Conservation (phyloP, 2,329 filamentous ascomycete genomes). For the Ceratocystis diversiconidia region DNA sequence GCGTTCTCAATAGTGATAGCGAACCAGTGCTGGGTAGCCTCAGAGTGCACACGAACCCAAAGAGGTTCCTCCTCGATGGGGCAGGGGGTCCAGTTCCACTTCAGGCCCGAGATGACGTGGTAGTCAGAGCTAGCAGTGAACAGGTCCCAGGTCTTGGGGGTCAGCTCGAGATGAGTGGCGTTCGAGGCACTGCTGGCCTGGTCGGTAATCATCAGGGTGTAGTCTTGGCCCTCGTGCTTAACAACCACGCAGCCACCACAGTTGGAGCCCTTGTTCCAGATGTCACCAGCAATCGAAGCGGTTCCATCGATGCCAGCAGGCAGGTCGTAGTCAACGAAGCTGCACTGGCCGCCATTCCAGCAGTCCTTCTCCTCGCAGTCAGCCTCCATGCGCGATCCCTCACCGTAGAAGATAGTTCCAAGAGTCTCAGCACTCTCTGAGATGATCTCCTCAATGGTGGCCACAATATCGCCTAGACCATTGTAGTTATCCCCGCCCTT, state of each 20-base stretch:
- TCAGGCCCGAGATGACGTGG: background rate
- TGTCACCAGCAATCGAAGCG: slow-evolving; percentile 11
- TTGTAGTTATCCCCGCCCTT: background rate
- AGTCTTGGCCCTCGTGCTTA: slow-evolving; percentile 16
- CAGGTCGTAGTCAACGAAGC: slow-evolving; percentile 14
- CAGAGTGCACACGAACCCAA: slow-evolving; percentile 19
- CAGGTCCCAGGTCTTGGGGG: slow-evolving; percentile 17
- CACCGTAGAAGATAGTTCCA: slow-evolving; percentile 14
- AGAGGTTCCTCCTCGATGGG: slow-evolving; percentile 17
- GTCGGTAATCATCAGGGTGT: slow-evolving; percentile 15
- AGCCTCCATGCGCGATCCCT: slow-evolving; percentile 11
- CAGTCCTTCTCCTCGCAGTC: slow-evolving; percentile 11
- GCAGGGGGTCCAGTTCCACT: slow-evolving; percentile 16
- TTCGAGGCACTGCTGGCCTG: slow-evolving; percentile 12
- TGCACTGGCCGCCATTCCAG: slow-evolving; percentile 5
- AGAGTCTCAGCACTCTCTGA: background rate
- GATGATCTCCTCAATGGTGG: slow-evolving; percentile 4
- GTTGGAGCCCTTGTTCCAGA: slow-evolving; percentile 18
- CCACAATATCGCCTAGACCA: background rate
- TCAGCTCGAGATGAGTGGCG: slow-evolving; percentile 16
- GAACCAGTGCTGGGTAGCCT: slow-evolving; percentile 20
- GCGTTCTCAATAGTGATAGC: slow-evolving; percentile 20
- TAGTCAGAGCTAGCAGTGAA: slow-evolving; percentile 4
- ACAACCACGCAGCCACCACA: slow-evolving; percentile 16
- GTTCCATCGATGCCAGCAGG: slow-evolving; percentile 11